These are phyloP conservation scores for Fusarium sp. DNA, from an alignment of 2,329 filamentous ascomycete genomes.

Conservation along the genomic window DNA sequence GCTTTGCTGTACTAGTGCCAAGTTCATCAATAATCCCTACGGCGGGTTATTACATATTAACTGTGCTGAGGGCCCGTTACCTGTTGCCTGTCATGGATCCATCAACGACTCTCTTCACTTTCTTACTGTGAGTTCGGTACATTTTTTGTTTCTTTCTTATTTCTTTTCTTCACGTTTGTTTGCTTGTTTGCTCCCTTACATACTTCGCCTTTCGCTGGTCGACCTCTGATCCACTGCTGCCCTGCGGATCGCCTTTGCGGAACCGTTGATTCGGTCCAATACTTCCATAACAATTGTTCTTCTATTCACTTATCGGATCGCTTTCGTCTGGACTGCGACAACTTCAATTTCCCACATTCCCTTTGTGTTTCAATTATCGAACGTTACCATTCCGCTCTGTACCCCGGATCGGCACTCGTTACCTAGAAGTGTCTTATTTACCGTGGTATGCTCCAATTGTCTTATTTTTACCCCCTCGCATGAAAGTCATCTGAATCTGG, in stretches of 20 bases:
- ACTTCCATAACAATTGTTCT: constrained; percentile 7
- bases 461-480: constrained; percentile 38
- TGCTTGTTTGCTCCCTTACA: constrained; percentile 28
- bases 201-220: constrained; percentile 42
- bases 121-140: constrained; percentile 71
- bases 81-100: constrained; percentile 63
- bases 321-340: constrained; percentile 24
- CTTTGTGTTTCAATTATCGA: constrained; percentile 46
- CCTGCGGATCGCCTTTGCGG: constrained; percentile 18
- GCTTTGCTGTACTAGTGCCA: constrained; percentile 31
- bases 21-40: constrained; percentile 28
- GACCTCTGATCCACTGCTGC: constrained; percentile 26
- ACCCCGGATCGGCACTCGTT: constrained; percentile 39
- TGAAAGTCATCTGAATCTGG: constrained; percentile 42
- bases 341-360: constrained; percentile 44
- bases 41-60: constrained; percentile 46
- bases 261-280: constrained; percentile 30
- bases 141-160: constrained; percentile 41
- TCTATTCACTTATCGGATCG: constrained; percentile 22
- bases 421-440: constrained; percentile 45
- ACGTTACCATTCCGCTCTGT: constrained; percentile 39
- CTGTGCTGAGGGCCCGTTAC: constrained; percentile 29
- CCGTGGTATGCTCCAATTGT: constrained; percentile 47
- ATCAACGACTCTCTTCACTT: constrained; percentile 75
- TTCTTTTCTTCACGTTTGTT: constrained; percentile 20